These are phyloP conservation scores for Fusarium sp. DNA, from an alignment of 2,329 filamentous ascomycete species.

Conservation along the genomic window DNA sequence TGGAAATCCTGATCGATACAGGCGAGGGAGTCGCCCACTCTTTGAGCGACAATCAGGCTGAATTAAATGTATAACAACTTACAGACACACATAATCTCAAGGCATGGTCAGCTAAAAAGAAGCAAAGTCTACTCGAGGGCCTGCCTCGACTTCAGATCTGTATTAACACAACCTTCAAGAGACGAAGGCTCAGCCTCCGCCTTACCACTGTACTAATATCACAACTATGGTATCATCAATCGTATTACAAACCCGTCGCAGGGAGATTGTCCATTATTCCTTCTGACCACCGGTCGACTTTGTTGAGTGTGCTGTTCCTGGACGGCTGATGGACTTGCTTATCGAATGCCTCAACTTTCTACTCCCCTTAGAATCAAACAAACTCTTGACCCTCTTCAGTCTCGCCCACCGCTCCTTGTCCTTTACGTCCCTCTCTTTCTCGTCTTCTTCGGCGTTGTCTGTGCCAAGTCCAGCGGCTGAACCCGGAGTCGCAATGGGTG, in stretches of 20 bases:
- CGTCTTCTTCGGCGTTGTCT: constrained; percentile 55
- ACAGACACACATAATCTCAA: neutral
- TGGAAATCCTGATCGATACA: constrained; percentile 50
- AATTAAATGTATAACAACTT: neutral
- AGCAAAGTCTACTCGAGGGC: neutral
- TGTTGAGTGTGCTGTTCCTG: constrained; percentile 57
- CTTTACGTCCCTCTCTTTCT: constrained; percentile 66
- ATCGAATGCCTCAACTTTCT: constrained; percentile 65
- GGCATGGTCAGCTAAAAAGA: neutral
- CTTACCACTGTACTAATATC: neutral
- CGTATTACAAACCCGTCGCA: neutral
- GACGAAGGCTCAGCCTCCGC: neutral
- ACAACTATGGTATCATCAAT: constrained; percentile 26
- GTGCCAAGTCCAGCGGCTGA: constrained; percentile 21
- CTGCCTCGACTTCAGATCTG: constrained; percentile 8
- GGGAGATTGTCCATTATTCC: constrained; percentile 17
- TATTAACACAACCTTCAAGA: constrained; percentile 10
- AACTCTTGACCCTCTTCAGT: constrained; percentile 78
- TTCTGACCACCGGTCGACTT: constrained; percentile 41
- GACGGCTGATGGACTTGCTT: constrained; percentile 56
- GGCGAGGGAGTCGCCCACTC: no score
- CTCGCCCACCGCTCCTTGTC: constrained; percentile 83
- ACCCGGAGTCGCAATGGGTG: constrained; percentile 32
- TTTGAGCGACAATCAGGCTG: neutral
- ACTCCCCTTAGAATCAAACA: constrained; percentile 76